Conservation (phyloP, 2,329 filamentous ascomycete species). For the Fusarium mexicanum region DNA sequence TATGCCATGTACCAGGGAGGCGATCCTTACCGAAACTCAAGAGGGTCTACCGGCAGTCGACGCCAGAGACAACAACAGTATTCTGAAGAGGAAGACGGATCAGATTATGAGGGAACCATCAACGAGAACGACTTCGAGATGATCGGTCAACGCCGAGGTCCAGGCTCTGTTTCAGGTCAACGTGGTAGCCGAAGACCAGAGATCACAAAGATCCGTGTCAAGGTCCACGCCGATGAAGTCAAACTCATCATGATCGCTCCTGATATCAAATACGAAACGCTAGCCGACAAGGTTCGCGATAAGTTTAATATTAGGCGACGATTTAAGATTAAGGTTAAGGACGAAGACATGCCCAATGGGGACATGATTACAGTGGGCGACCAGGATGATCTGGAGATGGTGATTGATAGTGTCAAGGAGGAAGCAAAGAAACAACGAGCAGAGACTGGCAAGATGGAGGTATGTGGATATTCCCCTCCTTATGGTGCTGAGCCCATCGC, state of each 20-base stretch:
- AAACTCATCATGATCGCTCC: slow-evolving; percentile 89
- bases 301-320: slow-evolving; percentile 83
- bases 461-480: slow-evolving; percentile 59
- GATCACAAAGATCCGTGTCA: slow-evolving; percentile 83
- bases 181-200: slow-evolving; percentile 70
- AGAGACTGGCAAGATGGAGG: slow-evolving; percentile 95
- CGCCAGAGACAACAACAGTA: slow-evolving; percentile 65
- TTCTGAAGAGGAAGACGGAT: slow-evolving; percentile 84
- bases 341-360: slow-evolving; percentile 78
- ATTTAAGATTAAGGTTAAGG: slow-evolving; percentile 89
- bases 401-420: slow-evolving; percentile 74
- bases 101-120: slow-evolving; percentile 71
- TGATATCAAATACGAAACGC: slow-evolving; percentile 77
- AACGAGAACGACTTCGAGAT: slow-evolving; percentile 86
- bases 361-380: slow-evolving; percentile 98
- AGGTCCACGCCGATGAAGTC: slow-evolving; percentile 91
- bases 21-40: slow-evolving; percentile 49
- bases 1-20: slow-evolving; percentile 69
- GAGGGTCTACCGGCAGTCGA: slow-evolving; percentile 47
- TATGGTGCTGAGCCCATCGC: slow-evolving; percentile 24
- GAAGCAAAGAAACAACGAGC: slow-evolving; percentile 76
- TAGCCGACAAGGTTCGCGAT: slow-evolving; percentile 81
- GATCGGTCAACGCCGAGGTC: slow-evolving; percentile 63
- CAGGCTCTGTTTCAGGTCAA: slow-evolving; percentile 59
- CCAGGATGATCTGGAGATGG: slow-evolving; percentile 94